These are phyloP conservation scores for Osmanthus fragrans DNA, from an alignment of 257 asterid genomes.

Conservation along the genomic window DNA sequence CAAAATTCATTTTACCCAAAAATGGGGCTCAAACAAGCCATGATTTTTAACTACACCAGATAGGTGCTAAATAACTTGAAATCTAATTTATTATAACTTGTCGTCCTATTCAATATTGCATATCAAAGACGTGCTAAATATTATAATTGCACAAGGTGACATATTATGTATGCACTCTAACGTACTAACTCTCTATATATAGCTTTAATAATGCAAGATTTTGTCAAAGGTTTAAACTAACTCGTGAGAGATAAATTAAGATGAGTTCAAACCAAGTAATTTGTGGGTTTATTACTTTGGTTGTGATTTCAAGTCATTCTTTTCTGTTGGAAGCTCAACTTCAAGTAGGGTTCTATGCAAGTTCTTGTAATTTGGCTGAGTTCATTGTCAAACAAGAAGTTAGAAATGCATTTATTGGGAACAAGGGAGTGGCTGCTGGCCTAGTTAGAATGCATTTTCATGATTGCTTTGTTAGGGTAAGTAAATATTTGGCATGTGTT, in stretches of 20 bases:
- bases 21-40: too few relatives aligned
- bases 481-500: neutral
- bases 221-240: neutral
- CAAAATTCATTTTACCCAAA: too few relatives aligned
- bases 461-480: conserved; percentile 81
- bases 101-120: neutral
- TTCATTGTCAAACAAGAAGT: conserved; percentile 60
- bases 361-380: conserved; percentile 57
- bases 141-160: neutral
- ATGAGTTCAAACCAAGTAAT: conserved; percentile 34
- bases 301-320: conserved; percentile 24
- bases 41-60: too few relatives aligned
- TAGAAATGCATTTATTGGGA: conserved; percentile 31
- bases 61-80: neutral
- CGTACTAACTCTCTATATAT: conserved; percentile 30
- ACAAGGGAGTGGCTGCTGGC: conserved; percentile 74
- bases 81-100: neutral
- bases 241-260: neutral
- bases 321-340: conserved; percentile 47
- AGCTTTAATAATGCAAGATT: conserved; percentile 16
- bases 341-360: conserved; percentile 52
- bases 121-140: neutral
- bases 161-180: neutral
- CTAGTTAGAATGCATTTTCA: conserved; percentile 84
- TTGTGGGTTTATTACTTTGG: conserved; percentile 7